phyloP scores from a whole-genome alignment of 768 basidiomycete genomes.

The Daedaleopsis nitida region DNA sequence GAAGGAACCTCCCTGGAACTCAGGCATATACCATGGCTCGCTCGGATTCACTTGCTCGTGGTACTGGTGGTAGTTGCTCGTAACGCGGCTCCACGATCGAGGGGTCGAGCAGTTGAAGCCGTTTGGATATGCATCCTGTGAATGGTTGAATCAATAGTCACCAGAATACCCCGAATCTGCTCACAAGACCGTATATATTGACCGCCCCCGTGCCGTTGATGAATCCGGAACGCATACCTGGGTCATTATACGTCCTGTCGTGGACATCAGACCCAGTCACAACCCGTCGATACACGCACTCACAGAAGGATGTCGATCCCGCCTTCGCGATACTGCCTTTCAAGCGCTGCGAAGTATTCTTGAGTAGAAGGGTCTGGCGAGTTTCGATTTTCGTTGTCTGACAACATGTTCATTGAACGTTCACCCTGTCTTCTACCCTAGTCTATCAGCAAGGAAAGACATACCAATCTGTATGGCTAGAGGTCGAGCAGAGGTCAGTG shows the following conservation, averaged over 20 bases:
- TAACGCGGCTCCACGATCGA: constrained; percentile 60
- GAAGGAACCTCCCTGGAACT: constrained; percentile 57
- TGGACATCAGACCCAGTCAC: background rate
- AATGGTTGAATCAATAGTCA: too few relatives aligned
- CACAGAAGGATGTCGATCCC: constrained; percentile 39
- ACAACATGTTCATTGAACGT: too few relatives aligned
- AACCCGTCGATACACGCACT: background rate
- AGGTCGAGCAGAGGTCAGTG: background rate
- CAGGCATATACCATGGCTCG: constrained; percentile 74
- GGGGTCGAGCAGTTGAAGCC: constrained; percentile 82
- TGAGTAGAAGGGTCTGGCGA: constrained; percentile 44
- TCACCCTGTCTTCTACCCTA: too few relatives aligned
- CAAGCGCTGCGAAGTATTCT: constrained; percentile 27
- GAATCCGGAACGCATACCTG: constrained; percentile 27
- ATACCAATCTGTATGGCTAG: constrained; percentile 59
- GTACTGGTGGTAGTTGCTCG: constrained; percentile 63
- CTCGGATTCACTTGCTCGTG: constrained; percentile 49
- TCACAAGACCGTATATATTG: constrained; percentile 32
- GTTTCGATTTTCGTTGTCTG: constrained; percentile 70
- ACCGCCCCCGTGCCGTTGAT: constrained; percentile 34
- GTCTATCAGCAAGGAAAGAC: background rate
- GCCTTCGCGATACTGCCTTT: constrained; percentile 33
- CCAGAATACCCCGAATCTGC: background rate
- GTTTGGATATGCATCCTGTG: constrained; percentile 77
- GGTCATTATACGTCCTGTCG: constrained; percentile 32